These are phyloP conservation scores for Phaseolus coccineus DNA, from an alignment of 331 rosid species.

Conservation along the genomic window DNA sequence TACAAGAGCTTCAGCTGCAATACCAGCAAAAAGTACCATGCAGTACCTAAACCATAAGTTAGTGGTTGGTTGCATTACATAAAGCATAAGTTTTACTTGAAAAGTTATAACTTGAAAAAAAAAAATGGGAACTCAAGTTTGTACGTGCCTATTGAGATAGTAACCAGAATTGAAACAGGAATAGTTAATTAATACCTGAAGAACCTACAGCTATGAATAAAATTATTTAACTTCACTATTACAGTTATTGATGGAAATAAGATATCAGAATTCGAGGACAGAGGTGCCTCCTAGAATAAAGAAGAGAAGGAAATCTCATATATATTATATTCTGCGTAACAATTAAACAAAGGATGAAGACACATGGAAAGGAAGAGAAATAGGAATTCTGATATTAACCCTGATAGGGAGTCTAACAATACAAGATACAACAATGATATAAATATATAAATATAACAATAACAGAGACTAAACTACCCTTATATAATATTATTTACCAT, in stretches of 20 bases:
- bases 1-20: constrained; percentile 94
- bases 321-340: too few species aligned
- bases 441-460: too few species aligned
- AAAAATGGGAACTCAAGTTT: not conserved
- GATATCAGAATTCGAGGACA: too few species aligned
- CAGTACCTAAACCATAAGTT: constrained; percentile 74
- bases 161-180: constrained; percentile 8
- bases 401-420: too few species aligned
- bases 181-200: not conserved
- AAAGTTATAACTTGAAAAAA: not conserved
- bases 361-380: too few species aligned
- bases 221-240: constrained; percentile 16
- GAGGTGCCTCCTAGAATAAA: too few species aligned
- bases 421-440: too few species aligned
- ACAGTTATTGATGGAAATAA: not conserved
- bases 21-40: constrained; percentile 97
- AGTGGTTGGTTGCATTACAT: not conserved
- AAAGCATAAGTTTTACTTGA: constrained; percentile 37
- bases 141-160: constrained; percentile 3
- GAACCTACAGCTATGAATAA: constrained; percentile 10
- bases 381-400: too few species aligned
- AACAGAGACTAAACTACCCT: too few species aligned
- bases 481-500: too few species aligned
- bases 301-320: too few species aligned
- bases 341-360: too few species aligned